These are phyloP conservation scores for Coniophora puteana DNA, from an alignment of 1,284 basidiomycete species.

Conservation along the genomic window DNA sequence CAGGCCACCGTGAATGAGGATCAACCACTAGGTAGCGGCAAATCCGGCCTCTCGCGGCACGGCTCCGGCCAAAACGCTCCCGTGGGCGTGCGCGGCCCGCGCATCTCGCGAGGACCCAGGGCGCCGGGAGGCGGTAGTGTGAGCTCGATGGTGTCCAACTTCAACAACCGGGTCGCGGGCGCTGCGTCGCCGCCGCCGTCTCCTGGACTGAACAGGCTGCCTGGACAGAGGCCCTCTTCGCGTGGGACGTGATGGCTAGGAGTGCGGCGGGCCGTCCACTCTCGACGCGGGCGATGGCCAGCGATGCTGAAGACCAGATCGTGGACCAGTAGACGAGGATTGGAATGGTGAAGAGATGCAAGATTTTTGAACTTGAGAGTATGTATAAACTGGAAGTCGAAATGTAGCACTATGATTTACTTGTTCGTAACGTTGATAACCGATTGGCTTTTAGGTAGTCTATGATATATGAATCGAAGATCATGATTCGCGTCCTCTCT, in stretches of 20 bases:
- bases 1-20: slow-evolving; percentile 32
- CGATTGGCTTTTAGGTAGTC: too few species aligned
- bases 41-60: slow-evolving; percentile 35
- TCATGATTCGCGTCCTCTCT: too few species aligned
- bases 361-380: too few species aligned
- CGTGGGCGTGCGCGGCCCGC: slow-evolving; percentile 48
- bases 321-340: slow-evolving; percentile 32
- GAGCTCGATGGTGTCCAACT: slow-evolving; percentile 48
- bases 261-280: slow-evolving; percentile 49
- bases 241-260: slow-evolving; percentile 29
- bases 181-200: slow-evolving; percentile 38
- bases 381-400: too few species aligned
- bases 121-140: slow-evolving; percentile 40
- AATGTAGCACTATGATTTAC: too few species aligned
- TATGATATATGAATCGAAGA: too few species aligned
- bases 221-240: slow-evolving; percentile 35
- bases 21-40: slow-evolving; percentile 25
- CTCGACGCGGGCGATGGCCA: slow-evolving; percentile 73
- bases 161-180: slow-evolving; percentile 45
- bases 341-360: background rate
- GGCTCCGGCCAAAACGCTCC: slow-evolving; percentile 43
- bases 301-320: slow-evolving; percentile 75
- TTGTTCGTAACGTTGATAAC: too few species aligned
- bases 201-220: slow-evolving; percentile 39
- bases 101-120: slow-evolving; percentile 44